A percentile compares a stretch with the other conserved stretches of the same genome.
Evolutionary conservation across 1,284 basidiomycete genomes (phyloP).

Genomic region (Entoloma clypeatum): DNA sequence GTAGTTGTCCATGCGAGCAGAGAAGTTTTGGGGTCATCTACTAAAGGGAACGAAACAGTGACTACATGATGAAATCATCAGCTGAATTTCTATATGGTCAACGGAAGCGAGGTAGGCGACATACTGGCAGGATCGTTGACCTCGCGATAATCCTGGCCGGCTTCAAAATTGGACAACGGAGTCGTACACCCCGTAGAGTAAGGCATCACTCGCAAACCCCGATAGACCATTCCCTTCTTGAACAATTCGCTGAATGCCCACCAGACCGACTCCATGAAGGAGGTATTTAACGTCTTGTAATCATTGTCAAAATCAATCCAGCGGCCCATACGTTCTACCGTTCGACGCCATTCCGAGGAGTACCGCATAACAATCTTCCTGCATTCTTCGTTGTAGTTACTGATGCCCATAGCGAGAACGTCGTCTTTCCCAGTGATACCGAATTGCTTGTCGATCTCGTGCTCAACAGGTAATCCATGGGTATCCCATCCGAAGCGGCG

Average conservation of each 20-base stretch:
- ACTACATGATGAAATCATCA: slow-evolving; percentile 41
- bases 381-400: slow-evolving; percentile 97
- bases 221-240: slow-evolving; percentile 93
- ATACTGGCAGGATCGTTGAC: slow-evolving; percentile 90
- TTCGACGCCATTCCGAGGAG: slow-evolving; percentile 88
- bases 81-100: not conserved
- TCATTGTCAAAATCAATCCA: slow-evolving; percentile 99
- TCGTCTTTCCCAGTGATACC: slow-evolving; percentile 92
- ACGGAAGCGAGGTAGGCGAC: slow-evolving; percentile 19
- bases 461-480: slow-evolving; percentile 97
- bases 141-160: slow-evolving; percentile 90
- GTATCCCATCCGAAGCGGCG: slow-evolving; percentile 99
- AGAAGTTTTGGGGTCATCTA: slow-evolving; percentile 89
- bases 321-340: slow-evolving; percentile 96
- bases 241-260: slow-evolving; percentile 97
- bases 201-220: slow-evolving; percentile 95
- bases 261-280: slow-evolving; percentile 99
- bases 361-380: slow-evolving; percentile 98
- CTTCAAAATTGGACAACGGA: slow-evolving; percentile 97
- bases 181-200: slow-evolving; percentile 98
- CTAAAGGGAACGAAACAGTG: slow-evolving; percentile 89
- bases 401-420: slow-evolving; percentile 95
- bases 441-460: slow-evolving; percentile 98
- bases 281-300: slow-evolving; percentile 94
- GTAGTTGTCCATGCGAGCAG: slow-evolving; percentile 99